Conservation (phyloP, 1,139 yeast species). For the Geotrichum histeridarum region DNA sequence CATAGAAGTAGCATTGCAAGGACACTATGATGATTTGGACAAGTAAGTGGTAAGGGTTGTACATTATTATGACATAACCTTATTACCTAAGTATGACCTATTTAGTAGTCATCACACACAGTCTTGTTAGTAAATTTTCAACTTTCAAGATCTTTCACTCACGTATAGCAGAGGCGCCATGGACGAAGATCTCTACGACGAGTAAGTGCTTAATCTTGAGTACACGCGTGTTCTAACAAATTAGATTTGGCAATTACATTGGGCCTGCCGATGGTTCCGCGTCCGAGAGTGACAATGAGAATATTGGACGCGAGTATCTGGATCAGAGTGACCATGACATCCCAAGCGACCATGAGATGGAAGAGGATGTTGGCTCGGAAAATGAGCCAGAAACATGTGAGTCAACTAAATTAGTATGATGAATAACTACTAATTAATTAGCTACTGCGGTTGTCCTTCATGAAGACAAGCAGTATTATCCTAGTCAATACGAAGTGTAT, state of each 20-base stretch:
- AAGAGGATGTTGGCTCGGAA: conserved; percentile 9
- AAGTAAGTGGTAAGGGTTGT: neutral
- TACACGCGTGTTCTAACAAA: conserved; percentile 7
- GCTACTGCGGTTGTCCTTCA: conserved; percentile 39
- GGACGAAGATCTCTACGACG: conserved; percentile 61
- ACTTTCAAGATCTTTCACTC: conserved; percentile 4
- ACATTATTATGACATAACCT: neutral
- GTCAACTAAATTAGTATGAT: neutral
- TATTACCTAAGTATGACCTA: neutral
- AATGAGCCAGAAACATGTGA: conserved; percentile 20
- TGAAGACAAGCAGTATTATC: conserved; percentile 46
- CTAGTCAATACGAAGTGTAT: conserved; percentile 43
- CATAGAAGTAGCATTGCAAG: no score
- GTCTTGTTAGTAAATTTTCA: neutral
- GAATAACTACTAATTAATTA: neutral
- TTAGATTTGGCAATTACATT: conserved; percentile 59
- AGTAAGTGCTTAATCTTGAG: conserved; percentile 36
- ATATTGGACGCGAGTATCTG: conserved; percentile 14
- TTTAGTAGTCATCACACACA: neutral
- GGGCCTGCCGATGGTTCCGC: conserved; percentile 38
- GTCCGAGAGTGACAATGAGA: conserved; percentile 15
- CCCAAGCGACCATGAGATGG: conserved; percentile 12
- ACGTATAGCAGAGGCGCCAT: conserved; percentile 2
- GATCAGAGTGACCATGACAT: conserved; percentile 16
- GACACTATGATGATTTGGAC: no score